Percentiles rank a stretch among this genome's conserved stretches.
Conservation (phyloP, 2,329 filamentous ascomycete species). For the Neonectria ditissima region DNA sequence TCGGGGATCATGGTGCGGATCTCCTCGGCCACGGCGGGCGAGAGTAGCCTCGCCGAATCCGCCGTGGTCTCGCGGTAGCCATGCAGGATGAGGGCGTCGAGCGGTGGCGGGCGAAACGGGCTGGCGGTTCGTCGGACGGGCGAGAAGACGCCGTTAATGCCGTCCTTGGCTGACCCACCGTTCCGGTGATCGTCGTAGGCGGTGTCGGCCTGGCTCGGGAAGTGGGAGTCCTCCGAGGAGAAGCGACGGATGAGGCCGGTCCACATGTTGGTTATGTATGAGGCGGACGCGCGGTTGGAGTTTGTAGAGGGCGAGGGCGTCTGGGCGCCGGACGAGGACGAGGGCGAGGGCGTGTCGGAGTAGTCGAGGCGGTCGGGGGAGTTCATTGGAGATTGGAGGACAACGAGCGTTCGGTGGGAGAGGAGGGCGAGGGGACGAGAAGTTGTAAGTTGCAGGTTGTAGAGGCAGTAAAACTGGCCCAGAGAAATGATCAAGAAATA, state of each 20-base stretch:
- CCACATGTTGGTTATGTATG: constrained; percentile 56
- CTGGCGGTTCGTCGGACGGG: constrained; percentile 70
- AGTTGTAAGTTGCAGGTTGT: neutral
- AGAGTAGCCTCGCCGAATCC: constrained; percentile 74
- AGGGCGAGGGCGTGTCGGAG: constrained; percentile 34
- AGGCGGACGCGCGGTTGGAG: constrained; percentile 41
- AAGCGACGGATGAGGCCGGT: constrained; percentile 77
- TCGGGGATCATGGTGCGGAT: constrained; percentile 90
- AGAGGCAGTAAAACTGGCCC: constrained; percentile 6
- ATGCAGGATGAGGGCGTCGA: constrained; percentile 80
- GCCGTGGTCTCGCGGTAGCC: constrained; percentile 74
- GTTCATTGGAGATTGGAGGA: constrained; percentile 36
- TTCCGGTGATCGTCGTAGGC: constrained; percentile 35
- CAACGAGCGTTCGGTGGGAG: neutral
- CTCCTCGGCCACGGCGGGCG: constrained; percentile 84
- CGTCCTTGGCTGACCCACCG: constrained; percentile 51
- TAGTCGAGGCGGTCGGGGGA: constrained; percentile 38
- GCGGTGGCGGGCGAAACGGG: constrained; percentile 87
- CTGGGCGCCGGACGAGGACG: constrained; percentile 41
- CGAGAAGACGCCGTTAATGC: constrained; percentile 68
- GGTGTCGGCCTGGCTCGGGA: constrained; percentile 46
- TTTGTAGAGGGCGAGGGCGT: constrained; percentile 38
- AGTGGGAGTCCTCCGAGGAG: constrained; percentile 59
- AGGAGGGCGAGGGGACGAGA: neutral
- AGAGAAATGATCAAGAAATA: constrained; percentile 15